Conservation (phyloP, 2,329 filamentous ascomycete genomes). For the Colletotrichum incanum region DNA sequence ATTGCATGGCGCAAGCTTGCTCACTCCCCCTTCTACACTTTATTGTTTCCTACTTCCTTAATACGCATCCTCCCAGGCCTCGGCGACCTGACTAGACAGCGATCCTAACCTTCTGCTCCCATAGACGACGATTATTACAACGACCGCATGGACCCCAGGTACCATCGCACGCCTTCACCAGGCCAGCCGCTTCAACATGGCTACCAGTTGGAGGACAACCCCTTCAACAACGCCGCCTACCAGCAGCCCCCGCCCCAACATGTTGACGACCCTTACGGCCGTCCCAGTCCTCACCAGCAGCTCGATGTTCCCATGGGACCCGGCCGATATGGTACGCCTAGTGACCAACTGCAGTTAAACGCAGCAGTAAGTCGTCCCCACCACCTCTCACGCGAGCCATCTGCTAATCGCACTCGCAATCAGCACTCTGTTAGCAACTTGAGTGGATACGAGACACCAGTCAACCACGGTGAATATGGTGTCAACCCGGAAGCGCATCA, state of each 20-base stretch:
- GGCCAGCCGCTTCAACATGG: slow-evolving; percentile 80
- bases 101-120: slow-evolving; percentile 45
- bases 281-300: slow-evolving; percentile 50
- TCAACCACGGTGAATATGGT: slow-evolving; percentile 77
- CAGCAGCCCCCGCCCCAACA: slow-evolving; percentile 62
- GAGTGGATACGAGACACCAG: slow-evolving; percentile 54
- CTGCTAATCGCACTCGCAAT: neutral
- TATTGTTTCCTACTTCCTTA: slow-evolving; percentile 31
- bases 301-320: slow-evolving; percentile 45
- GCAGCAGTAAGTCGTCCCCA: slow-evolving; percentile 77
- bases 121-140: slow-evolving; percentile 74
- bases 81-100: neutral
- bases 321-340: slow-evolving; percentile 68
- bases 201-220: slow-evolving; percentile 87
- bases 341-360: slow-evolving; percentile 86
- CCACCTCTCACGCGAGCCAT: neutral
- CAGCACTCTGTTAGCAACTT: slow-evolving; percentile 70
- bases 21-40: slow-evolving; percentile 13
- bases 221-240: slow-evolving; percentile 66
- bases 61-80: neutral
- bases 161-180: slow-evolving; percentile 81
- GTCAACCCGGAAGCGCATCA: slow-evolving; percentile 89
- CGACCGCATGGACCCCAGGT: slow-evolving; percentile 70
- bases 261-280: slow-evolving; percentile 79
- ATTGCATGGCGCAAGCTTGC: slow-evolving; percentile 32